These are phyloP conservation scores for Ricinus communis DNA, from an alignment of 345 rosid genomes.

Conservation along the genomic window DNA sequence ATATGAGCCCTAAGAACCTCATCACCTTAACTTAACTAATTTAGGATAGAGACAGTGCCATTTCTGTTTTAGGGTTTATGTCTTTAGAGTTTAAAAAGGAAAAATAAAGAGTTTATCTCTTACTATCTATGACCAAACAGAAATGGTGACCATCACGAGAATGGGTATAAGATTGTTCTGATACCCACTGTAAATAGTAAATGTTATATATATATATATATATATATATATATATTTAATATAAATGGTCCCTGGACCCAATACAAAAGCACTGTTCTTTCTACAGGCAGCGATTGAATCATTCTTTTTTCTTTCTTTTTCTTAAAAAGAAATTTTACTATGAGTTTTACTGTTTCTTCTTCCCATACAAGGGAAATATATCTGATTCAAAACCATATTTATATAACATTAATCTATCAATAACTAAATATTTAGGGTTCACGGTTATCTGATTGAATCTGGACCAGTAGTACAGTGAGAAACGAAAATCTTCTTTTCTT, in stretches of 20 bases:
- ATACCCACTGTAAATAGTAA: slow-evolving; percentile 7
- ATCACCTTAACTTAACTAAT: background rate
- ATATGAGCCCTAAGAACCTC: background rate
- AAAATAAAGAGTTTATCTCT: background rate
- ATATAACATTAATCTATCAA: too few species aligned
- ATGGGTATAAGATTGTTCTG: slow-evolving; percentile 14
- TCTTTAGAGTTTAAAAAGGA: background rate
- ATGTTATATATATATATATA: too few species aligned
- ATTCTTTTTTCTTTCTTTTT: background rate
- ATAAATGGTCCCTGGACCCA: slow-evolving; percentile 29
- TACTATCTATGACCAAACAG: slow-evolving; percentile 3
- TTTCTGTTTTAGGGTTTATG: background rate
- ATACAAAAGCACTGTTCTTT: slow-evolving; percentile 19
- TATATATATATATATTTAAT: too few species aligned
- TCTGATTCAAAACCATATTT: too few species aligned
- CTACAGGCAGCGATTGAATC: slow-evolving; percentile 20
- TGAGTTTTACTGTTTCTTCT: too few species aligned
- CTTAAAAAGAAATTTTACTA: too few species aligned
- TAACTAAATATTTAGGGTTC: too few species aligned
- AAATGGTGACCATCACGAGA: slow-evolving; percentile 21
- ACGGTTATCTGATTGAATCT: background rate
- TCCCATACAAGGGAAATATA: too few species aligned
- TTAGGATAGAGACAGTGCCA: too few species aligned
- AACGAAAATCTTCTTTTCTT: background rate
- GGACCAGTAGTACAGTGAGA: background rate